A percentile compares a stretch with the other conserved stretches of the same genome.
These are phyloP conservation scores for Cystodermella granulosa DNA, from an alignment of 1,284 basidiomycete species.

Conservation along the genomic window DNA sequence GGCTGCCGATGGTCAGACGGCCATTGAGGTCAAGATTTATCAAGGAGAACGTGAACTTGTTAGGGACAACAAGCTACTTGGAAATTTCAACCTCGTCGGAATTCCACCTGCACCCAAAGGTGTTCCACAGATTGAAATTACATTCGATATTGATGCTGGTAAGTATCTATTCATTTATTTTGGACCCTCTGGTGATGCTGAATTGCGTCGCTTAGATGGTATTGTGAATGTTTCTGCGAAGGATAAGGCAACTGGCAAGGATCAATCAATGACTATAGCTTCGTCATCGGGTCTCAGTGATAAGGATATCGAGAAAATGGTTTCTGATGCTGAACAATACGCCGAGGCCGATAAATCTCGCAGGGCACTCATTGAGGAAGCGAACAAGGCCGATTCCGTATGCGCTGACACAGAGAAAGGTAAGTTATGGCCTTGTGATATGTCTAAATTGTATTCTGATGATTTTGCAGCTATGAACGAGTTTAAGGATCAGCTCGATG, in stretches of 20 bases:
- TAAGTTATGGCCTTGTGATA: conserved; percentile 29
- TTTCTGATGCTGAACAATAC: conserved; percentile 82
- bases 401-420: conserved; percentile 94
- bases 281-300: conserved; percentile 95
- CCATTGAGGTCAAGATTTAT: conserved; percentile 96
- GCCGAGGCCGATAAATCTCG: conserved; percentile 89
- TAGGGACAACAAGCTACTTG: conserved; percentile 97
- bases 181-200: not conserved
- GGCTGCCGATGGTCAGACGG: conserved; percentile 91
- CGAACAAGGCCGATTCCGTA: conserved; percentile 95
- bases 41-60: conserved; percentile 98
- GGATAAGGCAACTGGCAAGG: conserved; percentile 96
- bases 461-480: conserved; percentile 74
- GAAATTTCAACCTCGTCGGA: conserved; percentile 98
- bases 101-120: conserved; percentile 92
- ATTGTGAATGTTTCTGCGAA: conserved; percentile 96
- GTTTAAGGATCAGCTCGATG: conserved; percentile 95
- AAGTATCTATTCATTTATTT: conserved; percentile 19
- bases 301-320: conserved; percentile 97
- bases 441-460: conserved; percentile 4
- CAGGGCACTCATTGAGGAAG: conserved; percentile 87
- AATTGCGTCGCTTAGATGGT: conserved; percentile 57
- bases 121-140: conserved; percentile 80
- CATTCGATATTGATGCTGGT: conserved; percentile 81
- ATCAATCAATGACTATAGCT: conserved; percentile 96